Conservation (phyloP, 495 filamentous ascomycete genomes). For the Talaromyces proteolyticus region DNA sequence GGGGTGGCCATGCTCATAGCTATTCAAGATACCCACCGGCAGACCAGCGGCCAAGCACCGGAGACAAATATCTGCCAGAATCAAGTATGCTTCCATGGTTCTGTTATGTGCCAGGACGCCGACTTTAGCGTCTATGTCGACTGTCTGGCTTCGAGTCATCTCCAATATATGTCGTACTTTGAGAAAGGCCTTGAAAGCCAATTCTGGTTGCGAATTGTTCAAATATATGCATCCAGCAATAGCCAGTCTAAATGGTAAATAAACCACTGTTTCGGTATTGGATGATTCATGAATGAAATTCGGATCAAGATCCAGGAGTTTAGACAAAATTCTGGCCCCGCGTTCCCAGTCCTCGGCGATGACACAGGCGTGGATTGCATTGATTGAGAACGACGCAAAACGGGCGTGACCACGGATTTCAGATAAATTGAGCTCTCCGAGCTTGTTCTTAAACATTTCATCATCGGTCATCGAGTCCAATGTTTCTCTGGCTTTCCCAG, state of each 20-base stretch:
- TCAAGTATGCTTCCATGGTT: constrained; percentile 12
- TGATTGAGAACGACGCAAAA: constrained; percentile 8
- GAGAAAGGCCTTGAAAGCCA: constrained; percentile 14
- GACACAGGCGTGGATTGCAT: constrained; percentile 11
- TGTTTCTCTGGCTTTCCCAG: constrained; percentile 8
- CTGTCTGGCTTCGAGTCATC: constrained; percentile 11
- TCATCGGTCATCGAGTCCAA: constrained; percentile 16
- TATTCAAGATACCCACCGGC: constrained; percentile 5
- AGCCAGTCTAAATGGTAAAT: constrained; percentile 10
- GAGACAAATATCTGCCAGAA: constrained; percentile 14
- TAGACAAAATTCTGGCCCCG: constrained; percentile 8
- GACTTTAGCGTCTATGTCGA: constrained; percentile 15
- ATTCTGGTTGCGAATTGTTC: constrained; percentile 11
- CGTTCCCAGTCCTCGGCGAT: constrained; percentile 10
- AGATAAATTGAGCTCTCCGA: constrained; percentile 2
- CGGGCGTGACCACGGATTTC: constrained; percentile 6
- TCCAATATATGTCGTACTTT: constrained; percentile 13
- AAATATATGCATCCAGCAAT: constrained; percentile 11
- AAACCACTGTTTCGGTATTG: constrained; percentile 6
- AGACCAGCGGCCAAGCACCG: background rate
- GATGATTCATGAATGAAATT: constrained; percentile 11
- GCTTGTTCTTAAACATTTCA: constrained; percentile 12
- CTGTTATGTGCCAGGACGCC: constrained; percentile 7
- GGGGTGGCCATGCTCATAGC: constrained; percentile 14
- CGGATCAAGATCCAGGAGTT: constrained; percentile 13